A percentile compares a stretch with the other conserved stretches of the same genome.
These are phyloP conservation scores for Butyriboletus appendiculatus DNA, from an alignment of 1,284 basidiomycete genomes.

Conservation along the genomic window DNA sequence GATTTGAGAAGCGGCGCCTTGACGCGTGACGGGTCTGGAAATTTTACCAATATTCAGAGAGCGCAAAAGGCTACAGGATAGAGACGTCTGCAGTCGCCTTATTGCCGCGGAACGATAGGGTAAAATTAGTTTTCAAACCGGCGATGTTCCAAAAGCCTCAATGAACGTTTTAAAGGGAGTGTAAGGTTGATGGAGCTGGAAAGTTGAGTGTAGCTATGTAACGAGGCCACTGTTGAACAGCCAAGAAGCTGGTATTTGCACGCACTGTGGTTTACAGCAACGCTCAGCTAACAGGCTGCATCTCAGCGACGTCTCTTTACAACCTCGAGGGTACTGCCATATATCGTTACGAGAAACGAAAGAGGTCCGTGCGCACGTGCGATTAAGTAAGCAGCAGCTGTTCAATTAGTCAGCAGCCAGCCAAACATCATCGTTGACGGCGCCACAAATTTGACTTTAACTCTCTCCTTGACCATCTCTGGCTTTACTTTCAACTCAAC, in stretches of 20 bases:
- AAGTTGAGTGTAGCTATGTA: conserved; percentile 13
- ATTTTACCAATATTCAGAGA: conserved; percentile 4
- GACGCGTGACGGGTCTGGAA: conserved; percentile 2
- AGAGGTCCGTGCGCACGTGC: conserved; percentile 33
- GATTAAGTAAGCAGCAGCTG: conserved; percentile 12
- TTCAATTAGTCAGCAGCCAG: conserved; percentile 31
- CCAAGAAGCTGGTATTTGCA: background rate
- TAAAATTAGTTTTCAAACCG: conserved; percentile 3
- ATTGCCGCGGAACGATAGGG: conserved; percentile 1
- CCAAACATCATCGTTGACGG: conserved; percentile 7
- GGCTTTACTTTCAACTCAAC: conserved; percentile 18
- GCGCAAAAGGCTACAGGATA: conserved; percentile 22
- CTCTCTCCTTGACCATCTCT: conserved; percentile 18
- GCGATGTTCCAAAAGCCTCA: conserved; percentile 2
- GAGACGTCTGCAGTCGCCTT: background rate
- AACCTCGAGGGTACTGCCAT: background rate
- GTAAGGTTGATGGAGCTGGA: conserved; percentile 2
- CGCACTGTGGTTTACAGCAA: conserved; percentile 9
- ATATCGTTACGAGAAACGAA: background rate
- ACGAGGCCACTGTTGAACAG: conserved; percentile 1
- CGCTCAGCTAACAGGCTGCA: conserved; percentile 1
- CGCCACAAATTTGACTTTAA: conserved; percentile 32
- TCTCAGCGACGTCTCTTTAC: conserved; percentile 1
- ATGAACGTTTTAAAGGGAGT: background rate
- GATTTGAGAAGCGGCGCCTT: conserved; percentile 9